Conservation (phyloP, 73 alveolate genomes). For the Paramecium sonneborni region DNA sequence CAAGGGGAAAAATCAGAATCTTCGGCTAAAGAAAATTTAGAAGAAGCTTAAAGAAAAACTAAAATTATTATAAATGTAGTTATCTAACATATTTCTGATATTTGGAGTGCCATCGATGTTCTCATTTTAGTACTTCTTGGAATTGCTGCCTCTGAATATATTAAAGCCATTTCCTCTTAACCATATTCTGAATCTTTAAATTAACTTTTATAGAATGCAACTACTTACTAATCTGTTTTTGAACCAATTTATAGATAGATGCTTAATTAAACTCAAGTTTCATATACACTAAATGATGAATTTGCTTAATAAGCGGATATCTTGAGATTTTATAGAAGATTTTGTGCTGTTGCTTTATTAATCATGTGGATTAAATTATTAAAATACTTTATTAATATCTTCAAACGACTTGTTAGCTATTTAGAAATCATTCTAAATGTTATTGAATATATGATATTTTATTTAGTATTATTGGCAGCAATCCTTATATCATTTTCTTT, state of each 20-base stretch:
- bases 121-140: background rate
- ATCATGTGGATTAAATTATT: constrained; percentile 27
- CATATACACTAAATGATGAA: background rate
- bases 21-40: background rate
- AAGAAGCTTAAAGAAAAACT: background rate
- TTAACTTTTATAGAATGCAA: background rate
- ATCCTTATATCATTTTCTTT: background rate
- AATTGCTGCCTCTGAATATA: background rate
- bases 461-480: constrained; percentile 5
- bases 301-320: constrained; percentile 6
- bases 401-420: background rate
- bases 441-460: constrained; percentile 27
- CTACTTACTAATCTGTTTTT: background rate
- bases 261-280: background rate
- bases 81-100: background rate
- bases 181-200: background rate
- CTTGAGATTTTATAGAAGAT: constrained; percentile 2
- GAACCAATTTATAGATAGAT: background rate
- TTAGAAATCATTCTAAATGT: constrained; percentile 16
- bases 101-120: constrained; percentile 41
- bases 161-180: background rate
- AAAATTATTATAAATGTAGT: background rate
- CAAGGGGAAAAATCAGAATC: background rate
- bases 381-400: background rate
- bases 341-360: background rate